Conservation (phyloP, 495 filamentous ascomycete genomes). For the Astrothelium macrocarpum region DNA sequence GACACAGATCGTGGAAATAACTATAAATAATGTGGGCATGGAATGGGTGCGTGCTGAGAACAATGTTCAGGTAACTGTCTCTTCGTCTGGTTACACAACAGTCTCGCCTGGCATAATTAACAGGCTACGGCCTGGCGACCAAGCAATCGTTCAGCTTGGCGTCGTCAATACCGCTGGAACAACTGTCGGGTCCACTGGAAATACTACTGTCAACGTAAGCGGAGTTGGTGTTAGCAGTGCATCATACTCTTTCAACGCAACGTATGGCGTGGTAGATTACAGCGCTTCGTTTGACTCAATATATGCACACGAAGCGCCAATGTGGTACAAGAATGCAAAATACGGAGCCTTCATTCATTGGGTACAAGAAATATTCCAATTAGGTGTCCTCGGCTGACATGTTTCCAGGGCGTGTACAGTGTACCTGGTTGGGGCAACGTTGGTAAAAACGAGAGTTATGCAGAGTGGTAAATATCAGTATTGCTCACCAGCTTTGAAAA, state of each 20-base stretch:
- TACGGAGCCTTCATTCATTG: constrained; percentile 52
- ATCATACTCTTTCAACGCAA: constrained; percentile 29
- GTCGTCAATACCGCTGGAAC: constrained; percentile 26
- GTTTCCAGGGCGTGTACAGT: constrained; percentile 34
- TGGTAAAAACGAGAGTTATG: constrained; percentile 41
- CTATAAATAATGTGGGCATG: constrained; percentile 41
- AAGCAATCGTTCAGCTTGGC: constrained; percentile 40
- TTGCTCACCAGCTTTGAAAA: background rate
- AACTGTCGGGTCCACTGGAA: constrained; percentile 15
- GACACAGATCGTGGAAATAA: constrained; percentile 42
- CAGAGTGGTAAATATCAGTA: constrained; percentile 38
- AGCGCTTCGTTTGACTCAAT: constrained; percentile 33
- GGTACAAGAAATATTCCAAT: constrained; percentile 12
- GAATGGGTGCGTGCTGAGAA: constrained; percentile 35
- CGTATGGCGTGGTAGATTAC: constrained; percentile 29
- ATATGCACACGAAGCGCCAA: constrained; percentile 41
- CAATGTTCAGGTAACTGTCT: constrained; percentile 32
- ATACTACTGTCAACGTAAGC: constrained; percentile 26
- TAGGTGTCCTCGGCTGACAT: background rate
- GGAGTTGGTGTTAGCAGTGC: constrained; percentile 22
- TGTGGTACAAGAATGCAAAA: constrained; percentile 46
- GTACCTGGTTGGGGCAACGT: constrained; percentile 49
- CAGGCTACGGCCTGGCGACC: constrained; percentile 44
- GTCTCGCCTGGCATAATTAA: constrained; percentile 35
- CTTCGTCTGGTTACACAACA: constrained; percentile 33